Evolutionary conservation across 345 rosid species (phyloP), one percentile per base, ranked within the genome.

Genomic region (Acer campestre): DNA sequence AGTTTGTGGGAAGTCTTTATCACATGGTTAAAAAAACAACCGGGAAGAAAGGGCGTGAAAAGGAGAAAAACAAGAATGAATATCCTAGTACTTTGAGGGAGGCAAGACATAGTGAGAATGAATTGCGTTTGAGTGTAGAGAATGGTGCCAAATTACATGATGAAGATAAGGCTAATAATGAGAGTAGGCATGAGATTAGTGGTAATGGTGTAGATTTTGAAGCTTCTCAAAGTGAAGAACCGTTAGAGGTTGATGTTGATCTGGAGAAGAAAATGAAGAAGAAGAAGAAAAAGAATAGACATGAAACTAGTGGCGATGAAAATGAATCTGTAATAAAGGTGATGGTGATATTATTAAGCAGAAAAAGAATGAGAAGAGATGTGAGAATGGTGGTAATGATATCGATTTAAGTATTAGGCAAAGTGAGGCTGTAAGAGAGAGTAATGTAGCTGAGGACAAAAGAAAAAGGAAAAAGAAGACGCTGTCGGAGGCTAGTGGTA

Each of bases 11-110:
- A 67, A 76, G 48, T n/a, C 4, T 13, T 67, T 20, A 67, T 23
- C 20, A 55, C 10, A 58, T 76, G 79, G 74, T 48, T 58, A 76
- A 38, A 40, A 76, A 76, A 59, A 42, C 59, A 10, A 7, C 5
- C 2, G 79, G 61, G 31, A 44, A 58, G 17, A 76, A 76, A 68
- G 46, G 67, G 58, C 55, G 38, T 35, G 38, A 35, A 35, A 35
- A 35, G 38, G 38, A 35, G 38, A 35, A 4, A 35, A 35, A 35
- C 38, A 35, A 35, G 38, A 35, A 20, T 2, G 31, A 22, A 22
- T 40, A 73, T 20, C 42, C 10, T n/a, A 16, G n/a, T 63, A 20
- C 46, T 22, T 12, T 29, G 68, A 53, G 13, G 29, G 78, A 74
- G 55, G 72, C 56, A 56, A 29, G 25, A 1, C 51, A 40, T 51